A percentile compares a stretch with the other conserved stretches of the same genome.
Conservation (phyloP, 2,329 filamentous ascomycete genomes). For the Gaeumannomyces tritici region DNA sequence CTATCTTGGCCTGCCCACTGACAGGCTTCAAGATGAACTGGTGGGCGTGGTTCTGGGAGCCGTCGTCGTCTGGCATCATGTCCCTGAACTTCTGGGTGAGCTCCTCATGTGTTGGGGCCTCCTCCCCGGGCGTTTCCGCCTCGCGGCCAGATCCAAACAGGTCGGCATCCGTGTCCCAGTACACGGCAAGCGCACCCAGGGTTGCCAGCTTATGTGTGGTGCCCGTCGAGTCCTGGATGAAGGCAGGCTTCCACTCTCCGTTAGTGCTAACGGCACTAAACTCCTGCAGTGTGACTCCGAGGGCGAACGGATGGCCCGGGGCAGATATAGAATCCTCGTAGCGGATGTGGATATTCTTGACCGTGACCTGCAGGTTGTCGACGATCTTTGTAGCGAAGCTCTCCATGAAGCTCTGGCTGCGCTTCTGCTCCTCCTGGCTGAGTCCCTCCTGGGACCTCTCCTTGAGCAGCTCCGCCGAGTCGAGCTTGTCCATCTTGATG, state of each 20-base stretch:
- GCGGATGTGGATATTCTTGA: conserved; percentile 97
- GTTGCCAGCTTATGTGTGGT: conserved; percentile 92
- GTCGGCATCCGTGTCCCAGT: conserved; percentile 94
- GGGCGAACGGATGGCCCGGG: conserved; percentile 87
- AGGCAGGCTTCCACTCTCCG: conserved; percentile 88
- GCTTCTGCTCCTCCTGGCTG: conserved; percentile 90
- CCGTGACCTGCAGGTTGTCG: conserved; percentile 93
- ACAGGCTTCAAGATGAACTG: conserved; percentile 97
- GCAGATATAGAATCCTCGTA: conserved; percentile 97
- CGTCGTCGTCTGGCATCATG: conserved; percentile 66
- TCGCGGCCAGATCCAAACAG: conserved; percentile 77
- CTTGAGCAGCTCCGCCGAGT: conserved; percentile 89
- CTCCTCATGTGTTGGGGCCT: conserved; percentile 61
- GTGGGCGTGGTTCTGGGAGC: conserved; percentile 40
- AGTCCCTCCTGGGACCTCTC: conserved; percentile 88
- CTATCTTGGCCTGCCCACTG: conserved; percentile 86
- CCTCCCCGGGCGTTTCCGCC: conserved; percentile 46
- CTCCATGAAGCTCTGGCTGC: conserved; percentile 95
- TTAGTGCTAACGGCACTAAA: conserved; percentile 97
- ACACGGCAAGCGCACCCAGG: conserved; percentile 80
- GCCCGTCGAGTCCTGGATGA: conserved; percentile 76
- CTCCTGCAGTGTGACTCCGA: conserved; percentile 86
- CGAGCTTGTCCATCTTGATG: conserved; percentile 98
- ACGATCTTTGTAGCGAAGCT: conserved; percentile 94
- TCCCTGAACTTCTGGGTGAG: conserved; percentile 68